Evolutionary conservation across 2,329 filamentous ascomycete species (phyloP).

Genomic region (Clonostachys rhizophaga): DNA sequence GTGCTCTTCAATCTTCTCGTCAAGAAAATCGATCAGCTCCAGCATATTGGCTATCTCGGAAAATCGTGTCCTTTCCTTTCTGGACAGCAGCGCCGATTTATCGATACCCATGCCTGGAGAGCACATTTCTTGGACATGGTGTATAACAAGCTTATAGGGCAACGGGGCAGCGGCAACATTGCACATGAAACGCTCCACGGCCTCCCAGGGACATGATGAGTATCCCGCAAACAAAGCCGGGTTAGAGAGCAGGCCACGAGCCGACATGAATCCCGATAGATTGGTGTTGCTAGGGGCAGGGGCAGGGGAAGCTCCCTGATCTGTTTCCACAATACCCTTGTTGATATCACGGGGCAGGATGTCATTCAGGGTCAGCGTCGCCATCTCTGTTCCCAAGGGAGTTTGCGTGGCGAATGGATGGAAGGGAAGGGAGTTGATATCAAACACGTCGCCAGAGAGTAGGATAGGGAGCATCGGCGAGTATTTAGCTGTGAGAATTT

Average conservation of each 20-base stretch:
- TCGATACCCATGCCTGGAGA: conserved; percentile 49
- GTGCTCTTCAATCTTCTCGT: conserved; percentile 37
- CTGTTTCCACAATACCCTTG: not conserved
- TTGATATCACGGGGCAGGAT: conserved; percentile 14
- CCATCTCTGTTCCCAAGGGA: conserved; percentile 18
- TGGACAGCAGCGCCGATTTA: conserved; percentile 48
- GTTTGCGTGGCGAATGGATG: conserved; percentile 12
- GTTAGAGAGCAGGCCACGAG: conserved; percentile 62
- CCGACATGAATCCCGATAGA: conserved; percentile 64
- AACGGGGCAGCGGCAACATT: conserved; percentile 52
- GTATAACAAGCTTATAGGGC: conserved; percentile 58
- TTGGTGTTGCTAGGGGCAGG: conserved; percentile 35
- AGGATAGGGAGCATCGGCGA: conserved; percentile 55
- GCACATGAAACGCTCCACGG: conserved; percentile 58
- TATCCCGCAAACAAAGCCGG: conserved; percentile 59
- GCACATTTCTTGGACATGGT: conserved; percentile 66
- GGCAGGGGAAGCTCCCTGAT: conserved; percentile 1
- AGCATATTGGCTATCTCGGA: conserved; percentile 45
- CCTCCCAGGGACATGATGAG: conserved; percentile 54
- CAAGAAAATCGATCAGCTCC: conserved; percentile 57
- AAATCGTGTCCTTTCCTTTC: conserved; percentile 47
- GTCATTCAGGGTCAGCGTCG: conserved; percentile 17
- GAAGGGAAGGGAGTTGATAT: conserved; percentile 44
- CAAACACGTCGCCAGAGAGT: conserved; percentile 66
- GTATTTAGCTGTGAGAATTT: conserved; percentile 46